Conservation (phyloP, 2,329 filamentous ascomycete genomes). For the Apiospora phragmitis region DNA sequence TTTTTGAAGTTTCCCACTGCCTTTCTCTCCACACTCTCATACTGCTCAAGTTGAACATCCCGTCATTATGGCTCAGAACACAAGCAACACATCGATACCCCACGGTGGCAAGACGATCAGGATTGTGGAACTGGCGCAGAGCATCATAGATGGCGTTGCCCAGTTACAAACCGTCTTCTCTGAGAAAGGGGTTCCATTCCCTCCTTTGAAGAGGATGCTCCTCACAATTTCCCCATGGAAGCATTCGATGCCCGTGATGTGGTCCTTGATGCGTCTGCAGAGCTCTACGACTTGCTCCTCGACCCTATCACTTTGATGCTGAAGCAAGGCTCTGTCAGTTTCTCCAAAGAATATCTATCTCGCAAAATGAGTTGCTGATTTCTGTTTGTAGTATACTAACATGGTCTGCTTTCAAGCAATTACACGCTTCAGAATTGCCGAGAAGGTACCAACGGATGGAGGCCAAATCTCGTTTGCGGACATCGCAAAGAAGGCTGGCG, state of each 20-base stretch:
- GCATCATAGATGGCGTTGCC: neutral
- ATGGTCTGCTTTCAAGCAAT: neutral
- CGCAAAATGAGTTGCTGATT: neutral
- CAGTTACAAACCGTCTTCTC: neutral
- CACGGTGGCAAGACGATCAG: neutral
- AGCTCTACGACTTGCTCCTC: neutral
- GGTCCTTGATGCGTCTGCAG: neutral
- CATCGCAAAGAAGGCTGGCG: neutral
- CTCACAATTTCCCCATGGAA: neutral
- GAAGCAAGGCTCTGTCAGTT: neutral
- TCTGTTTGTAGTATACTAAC: neutral
- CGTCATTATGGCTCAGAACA: neutral
- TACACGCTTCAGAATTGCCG: neutral
- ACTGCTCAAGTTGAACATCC: too few species aligned
- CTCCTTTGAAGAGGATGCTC: neutral
- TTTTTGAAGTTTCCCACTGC: too few species aligned
- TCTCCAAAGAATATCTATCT: neutral
- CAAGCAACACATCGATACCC: neutral
- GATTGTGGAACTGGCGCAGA: neutral
- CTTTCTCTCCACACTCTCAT: too few species aligned
- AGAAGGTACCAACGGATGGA: neutral
- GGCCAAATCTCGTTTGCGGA: neutral
- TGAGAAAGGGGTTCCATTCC: neutral
- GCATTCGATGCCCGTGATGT: neutral
- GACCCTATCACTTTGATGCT: neutral